These are phyloP conservation scores for Leishmania lainsoni DNA, from an alignment of 208 protist genomes.

Conservation along the genomic window DNA sequence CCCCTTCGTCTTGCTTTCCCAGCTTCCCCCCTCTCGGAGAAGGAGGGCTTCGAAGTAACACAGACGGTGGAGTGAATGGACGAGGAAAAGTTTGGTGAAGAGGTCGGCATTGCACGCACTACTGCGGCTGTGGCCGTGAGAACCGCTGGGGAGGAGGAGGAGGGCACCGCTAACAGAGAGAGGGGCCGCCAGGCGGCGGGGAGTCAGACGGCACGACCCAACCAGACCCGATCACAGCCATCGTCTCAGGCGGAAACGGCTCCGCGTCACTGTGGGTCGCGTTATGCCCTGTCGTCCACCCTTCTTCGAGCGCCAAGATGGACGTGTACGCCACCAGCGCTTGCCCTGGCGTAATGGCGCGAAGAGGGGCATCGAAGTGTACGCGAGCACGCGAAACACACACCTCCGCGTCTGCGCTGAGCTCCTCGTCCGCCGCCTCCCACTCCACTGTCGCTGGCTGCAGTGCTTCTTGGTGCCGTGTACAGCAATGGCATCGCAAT, in stretches of 20 bases:
- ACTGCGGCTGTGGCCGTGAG: background rate
- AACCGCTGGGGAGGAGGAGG: background rate
- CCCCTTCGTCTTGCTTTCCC: background rate
- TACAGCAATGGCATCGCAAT: constrained; percentile 47
- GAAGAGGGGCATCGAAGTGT: constrained; percentile 41
- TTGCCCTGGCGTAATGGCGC: constrained; percentile 68
- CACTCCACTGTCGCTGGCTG: constrained; percentile 44
- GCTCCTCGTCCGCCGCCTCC: constrained; percentile 14
- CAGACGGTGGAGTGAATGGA: background rate
- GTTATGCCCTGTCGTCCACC: background rate
- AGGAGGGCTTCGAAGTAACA: background rate
- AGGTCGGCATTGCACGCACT: background rate
- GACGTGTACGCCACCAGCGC: constrained; percentile 56
- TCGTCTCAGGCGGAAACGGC: background rate
- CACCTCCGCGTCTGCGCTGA: constrained; percentile 3
- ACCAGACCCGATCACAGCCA: constrained; percentile 21
- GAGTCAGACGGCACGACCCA: background rate
- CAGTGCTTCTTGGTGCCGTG: constrained; percentile 60
- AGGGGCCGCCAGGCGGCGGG: background rate
- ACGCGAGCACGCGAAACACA: constrained; percentile 21
- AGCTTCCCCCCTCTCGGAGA: background rate
- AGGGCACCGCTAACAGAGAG: too few species aligned
- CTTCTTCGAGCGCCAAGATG: background rate
- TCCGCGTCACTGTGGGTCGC: background rate
- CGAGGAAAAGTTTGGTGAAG: background rate